Evolutionary conservation across 371 early-diverging fungal species (phyloP).

Genomic region (Rhizopus microsporus): DNA sequence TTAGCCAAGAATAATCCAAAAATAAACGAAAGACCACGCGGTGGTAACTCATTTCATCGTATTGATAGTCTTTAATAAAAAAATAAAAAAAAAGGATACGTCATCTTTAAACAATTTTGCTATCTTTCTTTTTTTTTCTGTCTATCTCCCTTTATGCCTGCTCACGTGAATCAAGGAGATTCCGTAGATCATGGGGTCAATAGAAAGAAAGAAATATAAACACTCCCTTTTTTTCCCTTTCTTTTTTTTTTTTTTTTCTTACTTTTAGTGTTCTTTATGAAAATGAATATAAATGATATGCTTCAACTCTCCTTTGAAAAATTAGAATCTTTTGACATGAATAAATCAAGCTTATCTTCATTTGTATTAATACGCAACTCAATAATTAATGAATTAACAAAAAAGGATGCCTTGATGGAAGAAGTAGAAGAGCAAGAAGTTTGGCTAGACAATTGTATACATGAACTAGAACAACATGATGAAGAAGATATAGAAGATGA

Average conservation of each 20-base stretch:
- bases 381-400: conserved; percentile 17
- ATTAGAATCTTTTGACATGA: conserved; percentile 23
- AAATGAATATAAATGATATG: conserved; percentile 16
- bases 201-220: no score
- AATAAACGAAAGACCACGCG: conserved; percentile 74
- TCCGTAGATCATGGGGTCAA: no score
- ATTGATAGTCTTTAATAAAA: conserved; percentile 53
- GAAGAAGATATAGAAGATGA: conserved; percentile 15
- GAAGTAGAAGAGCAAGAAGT: conserved; percentile 12
- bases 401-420: conserved; percentile 14
- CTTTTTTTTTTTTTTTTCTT: conserved; percentile 6
- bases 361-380: conserved; percentile 29
- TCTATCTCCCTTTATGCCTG: no score
- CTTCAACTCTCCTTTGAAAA: conserved; percentile 26
- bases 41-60: conserved; percentile 79
- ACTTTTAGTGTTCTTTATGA: not conserved
- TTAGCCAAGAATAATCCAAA: conserved; percentile 80
- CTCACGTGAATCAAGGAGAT: no score
- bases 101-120: not conserved
- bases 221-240: conserved; percentile 1
- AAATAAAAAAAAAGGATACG: not conserved
- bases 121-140: no score
- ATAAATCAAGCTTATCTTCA: conserved; percentile 18
- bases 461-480: conserved; percentile 14
- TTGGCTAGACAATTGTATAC: conserved; percentile 24